These are phyloP conservation scores for Phaffia rhodozyma DNA, from an alignment of 1,284 basidiomycete genomes.

Conservation along the genomic window DNA sequence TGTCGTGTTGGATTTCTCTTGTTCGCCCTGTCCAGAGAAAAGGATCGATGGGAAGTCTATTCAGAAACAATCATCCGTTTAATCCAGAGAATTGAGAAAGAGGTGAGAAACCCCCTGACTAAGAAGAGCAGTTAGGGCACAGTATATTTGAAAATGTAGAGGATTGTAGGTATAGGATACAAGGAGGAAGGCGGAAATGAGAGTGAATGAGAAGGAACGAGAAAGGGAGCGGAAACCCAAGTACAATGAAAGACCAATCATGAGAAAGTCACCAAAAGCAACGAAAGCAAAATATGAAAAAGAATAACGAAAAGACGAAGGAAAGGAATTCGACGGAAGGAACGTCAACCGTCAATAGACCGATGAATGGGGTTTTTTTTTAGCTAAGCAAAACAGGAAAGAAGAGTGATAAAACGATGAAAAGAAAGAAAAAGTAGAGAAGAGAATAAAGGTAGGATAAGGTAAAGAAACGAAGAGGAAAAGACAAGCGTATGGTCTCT, in stretches of 20 bases:
- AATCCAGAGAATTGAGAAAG: background rate
- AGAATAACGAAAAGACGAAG: background rate
- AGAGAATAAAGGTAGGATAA: background rate
- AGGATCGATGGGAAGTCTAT: no score
- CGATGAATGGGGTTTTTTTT: background rate
- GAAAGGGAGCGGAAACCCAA: background rate
- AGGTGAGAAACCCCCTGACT: background rate
- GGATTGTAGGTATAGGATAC: background rate
- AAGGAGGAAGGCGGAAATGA: background rate
- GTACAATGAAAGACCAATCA: background rate
- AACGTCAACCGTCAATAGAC: background rate
- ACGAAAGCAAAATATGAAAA: background rate
- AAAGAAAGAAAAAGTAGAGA: background rate
- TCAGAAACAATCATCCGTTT: conserved; percentile 31
- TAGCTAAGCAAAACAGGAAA: background rate
- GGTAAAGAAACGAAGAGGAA: background rate
- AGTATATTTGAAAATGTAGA: background rate
- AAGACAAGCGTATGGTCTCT: background rate
- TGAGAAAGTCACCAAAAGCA: background rate
- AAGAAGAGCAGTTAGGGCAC: no score
- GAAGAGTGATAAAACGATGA: background rate
- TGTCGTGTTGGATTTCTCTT: no score
- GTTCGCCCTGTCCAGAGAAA: no score
- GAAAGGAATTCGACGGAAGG: background rate
- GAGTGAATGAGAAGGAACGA: background rate